Percentiles rank a stretch among this genome's conserved stretches.
These are phyloP conservation scores for Smallanthus sonchifolius DNA, from an alignment of 129 eudicot genomes.

Conservation along the genomic window DNA sequence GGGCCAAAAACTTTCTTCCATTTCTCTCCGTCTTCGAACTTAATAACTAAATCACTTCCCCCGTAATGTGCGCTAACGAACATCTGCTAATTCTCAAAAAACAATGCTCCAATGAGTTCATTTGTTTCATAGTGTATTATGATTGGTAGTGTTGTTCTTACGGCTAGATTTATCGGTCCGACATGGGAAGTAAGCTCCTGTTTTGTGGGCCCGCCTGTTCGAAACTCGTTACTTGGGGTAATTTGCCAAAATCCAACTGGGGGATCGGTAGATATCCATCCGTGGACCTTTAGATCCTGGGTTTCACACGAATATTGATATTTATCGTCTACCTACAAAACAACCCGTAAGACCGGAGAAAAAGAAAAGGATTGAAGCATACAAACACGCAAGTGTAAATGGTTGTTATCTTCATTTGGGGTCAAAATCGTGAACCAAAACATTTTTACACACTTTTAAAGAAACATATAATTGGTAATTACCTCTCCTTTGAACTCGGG, in stretches of 20 bases:
- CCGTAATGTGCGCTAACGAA: slow-evolving; percentile 72
- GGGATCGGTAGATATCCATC: slow-evolving; percentile 51
- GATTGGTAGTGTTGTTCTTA: slow-evolving; percentile 21
- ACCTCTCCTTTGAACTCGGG: slow-evolving; percentile 95
- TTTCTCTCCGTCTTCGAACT: slow-evolving; percentile 60
- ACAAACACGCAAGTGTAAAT: not conserved
- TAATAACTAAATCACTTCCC: slow-evolving; percentile 61
- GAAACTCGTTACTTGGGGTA: slow-evolving; percentile 52
- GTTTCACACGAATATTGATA: slow-evolving; percentile 59
- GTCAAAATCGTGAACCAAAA: not conserved
- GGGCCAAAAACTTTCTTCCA: slow-evolving; percentile 97
- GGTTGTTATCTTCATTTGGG: not conserved
- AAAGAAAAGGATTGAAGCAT: not conserved
- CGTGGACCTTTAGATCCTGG: slow-evolving; percentile 52
- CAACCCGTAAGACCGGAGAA: not conserved
- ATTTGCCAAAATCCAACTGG: slow-evolving; percentile 59
- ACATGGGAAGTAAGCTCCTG: slow-evolving; percentile 73
- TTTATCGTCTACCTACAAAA: slow-evolving; percentile 60
- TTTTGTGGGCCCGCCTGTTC: slow-evolving; percentile 45
- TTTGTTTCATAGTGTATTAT: not conserved
- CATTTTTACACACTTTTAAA: not conserved
- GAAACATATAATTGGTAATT: not conserved
- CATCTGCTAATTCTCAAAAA: slow-evolving; percentile 20
- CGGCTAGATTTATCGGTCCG: slow-evolving; percentile 70
- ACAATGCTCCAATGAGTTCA: not conserved